Percentiles rank a stretch among this genome's conserved stretches.
Evolutionary conservation across 768 basidiomycete genomes (phyloP).

Genomic region (Megacollybia marginata): DNA sequence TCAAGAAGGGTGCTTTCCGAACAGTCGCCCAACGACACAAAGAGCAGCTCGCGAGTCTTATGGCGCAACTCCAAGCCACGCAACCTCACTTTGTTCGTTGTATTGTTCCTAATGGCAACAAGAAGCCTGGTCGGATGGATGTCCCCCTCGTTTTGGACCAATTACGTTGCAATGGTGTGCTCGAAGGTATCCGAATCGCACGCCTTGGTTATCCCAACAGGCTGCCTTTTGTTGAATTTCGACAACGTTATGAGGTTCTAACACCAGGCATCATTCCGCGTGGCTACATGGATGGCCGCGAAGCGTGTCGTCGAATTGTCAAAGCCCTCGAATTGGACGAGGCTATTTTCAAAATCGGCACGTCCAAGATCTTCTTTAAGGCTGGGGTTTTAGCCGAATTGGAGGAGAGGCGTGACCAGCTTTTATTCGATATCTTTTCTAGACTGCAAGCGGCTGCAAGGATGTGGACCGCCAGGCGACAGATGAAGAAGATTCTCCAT

Average conservation of each 20-base stretch:
- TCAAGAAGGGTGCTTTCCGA: constrained; percentile 95
- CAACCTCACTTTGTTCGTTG: constrained; percentile 98
- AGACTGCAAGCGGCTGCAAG: constrained; percentile 80
- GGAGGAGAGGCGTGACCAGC: constrained; percentile 83
- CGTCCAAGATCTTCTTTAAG: constrained; percentile 98
- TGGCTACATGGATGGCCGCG: constrained; percentile 97
- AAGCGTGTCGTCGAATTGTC: constrained; percentile 89
- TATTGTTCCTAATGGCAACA: constrained; percentile 90
- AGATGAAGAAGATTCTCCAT: constrained; percentile 92
- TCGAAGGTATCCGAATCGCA: constrained; percentile 97
- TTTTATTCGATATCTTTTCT: constrained; percentile 87
- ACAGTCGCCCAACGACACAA: constrained; percentile 95
- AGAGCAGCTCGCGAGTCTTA: constrained; percentile 87
- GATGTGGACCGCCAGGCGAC: constrained; percentile 79
- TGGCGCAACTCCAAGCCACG: constrained; percentile 86
- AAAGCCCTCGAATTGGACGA: constrained; percentile 84
- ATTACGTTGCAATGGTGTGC: constrained; percentile 94
- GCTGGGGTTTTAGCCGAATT: constrained; percentile 95
- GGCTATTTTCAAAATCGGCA: constrained; percentile 81
- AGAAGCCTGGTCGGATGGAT: constrained; percentile 87
- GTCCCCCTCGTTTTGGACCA: constrained; percentile 95
- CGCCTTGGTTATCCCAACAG: constrained; percentile 96
- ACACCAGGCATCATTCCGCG: constrained; percentile 89
- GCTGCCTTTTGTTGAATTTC: constrained; percentile 94
- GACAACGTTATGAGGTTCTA: constrained; percentile 92